Base-by-base conservation (phyloP, 1,284 basidiomycete genomes). In the Puccinia brachypodii region DNA sequence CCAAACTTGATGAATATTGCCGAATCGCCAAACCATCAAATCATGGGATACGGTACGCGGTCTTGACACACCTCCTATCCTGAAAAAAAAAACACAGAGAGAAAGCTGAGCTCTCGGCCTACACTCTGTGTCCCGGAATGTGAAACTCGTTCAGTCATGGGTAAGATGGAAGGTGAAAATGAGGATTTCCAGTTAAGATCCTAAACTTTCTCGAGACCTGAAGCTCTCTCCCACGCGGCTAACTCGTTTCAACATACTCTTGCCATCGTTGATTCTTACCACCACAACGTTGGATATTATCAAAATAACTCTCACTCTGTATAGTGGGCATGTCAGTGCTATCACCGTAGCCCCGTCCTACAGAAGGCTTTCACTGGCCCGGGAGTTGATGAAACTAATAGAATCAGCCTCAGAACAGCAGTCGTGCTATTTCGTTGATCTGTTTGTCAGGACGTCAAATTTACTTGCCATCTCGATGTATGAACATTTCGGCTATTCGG, bases 111-210 rank as follows among this genome's bases (percentile, higher is more conserved):
- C 44, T 53, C 69, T 40, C 50, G 14, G 13, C 25, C 58, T 40
- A 1, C 7, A 38, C 36, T 58, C 36, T 50, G 31, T 50, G 28
- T 71, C 42, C n/a, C 8, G 2, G 6, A 71, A 71, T 13, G 6
- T 68, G 19, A 62, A 13, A 25, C 2, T 1, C 9, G 28, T 42
- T 72, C 22, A 95, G 94, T 95, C 81, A 88, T 95, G 81, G 94
- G 93, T 42, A 95, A 95, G 85, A 93, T 93, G 0, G 94, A 95
- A 87, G 94, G 94, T 8, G 83, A 86, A 16, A 88, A 89, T 0
- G 83, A 86, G 1, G 94, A 95, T 85, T 94, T 92, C 90, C 94
- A 95, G 85, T 86, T 60, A 74, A 84, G 74, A 42, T 11, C 36
- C 50, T 40, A 14, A n/a, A 4, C 6, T 40, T 19, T 19, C 28